These are phyloP conservation scores for Beauveria caledonica DNA, from an alignment of 2,329 filamentous ascomycete species.

Conservation along the genomic window DNA sequence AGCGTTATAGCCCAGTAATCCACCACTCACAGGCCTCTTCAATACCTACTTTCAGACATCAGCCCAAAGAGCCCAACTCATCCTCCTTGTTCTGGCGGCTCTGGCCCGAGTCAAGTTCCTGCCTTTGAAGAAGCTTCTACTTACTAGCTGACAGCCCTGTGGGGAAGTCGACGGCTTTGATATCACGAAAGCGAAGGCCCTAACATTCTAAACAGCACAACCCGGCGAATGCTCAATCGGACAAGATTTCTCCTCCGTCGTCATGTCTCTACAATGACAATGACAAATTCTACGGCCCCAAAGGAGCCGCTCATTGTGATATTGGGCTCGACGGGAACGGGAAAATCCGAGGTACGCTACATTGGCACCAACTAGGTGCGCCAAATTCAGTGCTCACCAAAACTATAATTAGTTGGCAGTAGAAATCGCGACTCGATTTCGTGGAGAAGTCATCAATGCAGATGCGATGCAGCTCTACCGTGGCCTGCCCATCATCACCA, in stretches of 20 bases:
- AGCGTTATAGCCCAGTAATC: not conserved
- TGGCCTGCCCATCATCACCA: conserved; percentile 88
- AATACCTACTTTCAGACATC: not conserved
- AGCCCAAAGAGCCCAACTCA: not conserved
- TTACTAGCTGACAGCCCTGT: not conserved
- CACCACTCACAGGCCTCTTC: not conserved
- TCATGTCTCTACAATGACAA: conserved; percentile 33
- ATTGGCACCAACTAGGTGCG: not conserved
- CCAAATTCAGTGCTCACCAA: not conserved
- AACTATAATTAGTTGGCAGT: conserved; percentile 62
- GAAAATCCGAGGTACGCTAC: conserved; percentile 72
- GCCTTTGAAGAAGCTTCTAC: not conserved
- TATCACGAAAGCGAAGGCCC: not conserved
- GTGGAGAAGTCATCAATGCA: conserved; percentile 92
- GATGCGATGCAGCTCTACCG: conserved; percentile 98
- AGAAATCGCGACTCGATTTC: conserved; percentile 71
- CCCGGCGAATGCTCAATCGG: conserved; percentile 5
- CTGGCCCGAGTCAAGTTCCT: not conserved
- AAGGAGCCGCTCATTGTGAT: conserved; percentile 65
- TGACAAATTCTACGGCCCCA: conserved; percentile 26
- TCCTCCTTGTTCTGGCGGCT: too few species aligned
- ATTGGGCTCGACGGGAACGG: conserved; percentile 84
- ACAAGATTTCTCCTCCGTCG: conserved; percentile 18
- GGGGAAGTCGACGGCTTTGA: not conserved
- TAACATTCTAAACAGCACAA: not conserved